These are phyloP conservation scores for Puccinia coronata DNA, from an alignment of 1,284 basidiomycete genomes.

Conservation along the genomic window DNA sequence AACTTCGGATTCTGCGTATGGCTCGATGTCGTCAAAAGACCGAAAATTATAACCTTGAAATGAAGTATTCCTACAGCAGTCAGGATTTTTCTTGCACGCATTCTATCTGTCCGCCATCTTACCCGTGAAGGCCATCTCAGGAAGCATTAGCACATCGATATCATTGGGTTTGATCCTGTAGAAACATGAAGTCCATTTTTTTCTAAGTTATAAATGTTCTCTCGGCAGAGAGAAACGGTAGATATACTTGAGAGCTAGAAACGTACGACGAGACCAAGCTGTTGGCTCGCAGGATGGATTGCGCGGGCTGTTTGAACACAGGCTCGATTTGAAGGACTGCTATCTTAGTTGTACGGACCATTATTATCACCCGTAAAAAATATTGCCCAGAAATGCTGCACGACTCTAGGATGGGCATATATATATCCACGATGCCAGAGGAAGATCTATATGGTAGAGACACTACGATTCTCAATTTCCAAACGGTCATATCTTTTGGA, in stretches of 20 bases:
- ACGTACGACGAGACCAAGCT: conserved; percentile 23
- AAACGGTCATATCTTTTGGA: too few species aligned
- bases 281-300: conserved; percentile 34
- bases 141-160: conserved; percentile 47
- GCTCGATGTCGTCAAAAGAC: conserved; percentile 40
- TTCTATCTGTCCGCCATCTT: not conserved
- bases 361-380: not conserved
- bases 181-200: not conserved
- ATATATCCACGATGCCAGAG: too few species aligned
- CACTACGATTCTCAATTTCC: too few species aligned
- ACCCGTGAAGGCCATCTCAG: conserved; percentile 46
- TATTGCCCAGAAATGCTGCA: not conserved
- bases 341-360: conserved; percentile 30
- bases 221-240: not conserved
- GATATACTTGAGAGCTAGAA: not conserved
- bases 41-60: conserved; percentile 39
- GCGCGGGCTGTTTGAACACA: conserved; percentile 28
- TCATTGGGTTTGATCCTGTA: conserved; percentile 23
- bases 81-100: not conserved
- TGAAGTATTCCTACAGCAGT: not conserved
- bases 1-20: conserved; percentile 36
- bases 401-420: too few species aligned
- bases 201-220: not conserved
- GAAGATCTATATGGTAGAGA: too few species aligned
- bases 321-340: conserved; percentile 35